Conservation (phyloP, 192 early-diverging fungal genomes). For the Coemansia furcata region DNA sequence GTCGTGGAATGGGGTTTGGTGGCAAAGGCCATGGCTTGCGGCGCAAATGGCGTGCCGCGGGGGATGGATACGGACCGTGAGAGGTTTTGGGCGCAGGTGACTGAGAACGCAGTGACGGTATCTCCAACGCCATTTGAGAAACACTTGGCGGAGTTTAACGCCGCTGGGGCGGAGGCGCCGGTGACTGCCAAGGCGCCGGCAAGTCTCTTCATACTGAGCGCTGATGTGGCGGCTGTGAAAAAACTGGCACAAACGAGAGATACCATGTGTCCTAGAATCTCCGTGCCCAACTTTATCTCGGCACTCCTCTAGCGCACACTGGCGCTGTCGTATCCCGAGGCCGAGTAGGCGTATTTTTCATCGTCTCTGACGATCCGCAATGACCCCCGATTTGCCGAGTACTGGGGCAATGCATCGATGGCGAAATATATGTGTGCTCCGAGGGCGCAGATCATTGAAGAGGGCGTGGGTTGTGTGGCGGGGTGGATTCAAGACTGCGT, state of each 20-base stretch:
- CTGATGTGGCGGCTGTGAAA: not conserved
- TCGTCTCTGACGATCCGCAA: slow-evolving; percentile 16
- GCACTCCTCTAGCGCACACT: slow-evolving; percentile 18
- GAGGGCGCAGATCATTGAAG: not conserved
- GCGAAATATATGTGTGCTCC: slow-evolving; percentile 7
- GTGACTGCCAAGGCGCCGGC: not conserved
- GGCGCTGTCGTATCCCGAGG: not conserved
- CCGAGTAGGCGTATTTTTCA: slow-evolving; percentile 13
- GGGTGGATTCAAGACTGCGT: slow-evolving; percentile 1
- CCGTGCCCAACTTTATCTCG: slow-evolving; percentile 20
- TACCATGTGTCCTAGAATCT: not conserved
- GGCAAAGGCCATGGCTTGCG: not conserved
- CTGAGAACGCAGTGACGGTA: not conserved
- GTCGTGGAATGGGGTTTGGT: slow-evolving; percentile 12
- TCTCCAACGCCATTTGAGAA: not conserved
- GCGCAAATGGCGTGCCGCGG: not conserved
- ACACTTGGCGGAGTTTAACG: slow-evolving; percentile 1
- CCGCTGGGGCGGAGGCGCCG: not conserved
- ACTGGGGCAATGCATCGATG: slow-evolving; percentile 24
- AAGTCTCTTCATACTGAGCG: slow-evolving; percentile 13
- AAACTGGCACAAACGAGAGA: not conserved
- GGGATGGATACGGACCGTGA: slow-evolving; percentile 8
- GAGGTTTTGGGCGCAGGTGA: slow-evolving; percentile 8
- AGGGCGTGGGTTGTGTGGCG: not conserved
- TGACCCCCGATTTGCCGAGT: slow-evolving; percentile 1